Evolutionary conservation across 306 rosid genomes (phyloP).

Genomic region (Gynostemma pentaphyllum): DNA sequence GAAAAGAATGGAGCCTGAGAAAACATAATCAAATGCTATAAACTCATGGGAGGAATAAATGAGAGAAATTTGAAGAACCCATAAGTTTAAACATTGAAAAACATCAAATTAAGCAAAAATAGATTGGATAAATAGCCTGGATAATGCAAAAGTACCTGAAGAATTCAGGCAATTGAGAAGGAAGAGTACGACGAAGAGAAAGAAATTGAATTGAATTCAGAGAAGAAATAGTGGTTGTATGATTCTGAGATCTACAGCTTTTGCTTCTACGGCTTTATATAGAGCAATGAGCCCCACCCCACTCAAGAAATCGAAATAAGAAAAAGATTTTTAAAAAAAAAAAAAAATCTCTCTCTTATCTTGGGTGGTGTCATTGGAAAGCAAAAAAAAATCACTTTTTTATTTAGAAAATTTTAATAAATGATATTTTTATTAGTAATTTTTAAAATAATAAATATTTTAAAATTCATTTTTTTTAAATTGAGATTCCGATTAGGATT

Average conservation of each 20-base stretch:
- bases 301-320: not conserved
- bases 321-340: not conserved
- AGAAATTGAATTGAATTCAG: too few relatives aligned
- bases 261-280: not conserved
- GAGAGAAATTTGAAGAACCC: slow-evolving; percentile 14
- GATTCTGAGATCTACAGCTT: not conserved
- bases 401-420: too few relatives aligned
- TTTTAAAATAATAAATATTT: too few relatives aligned
- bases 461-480: too few relatives aligned
- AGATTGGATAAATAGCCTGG: not conserved
- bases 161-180: not conserved
- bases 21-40: not conserved
- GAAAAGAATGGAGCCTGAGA: slow-evolving; percentile 7
- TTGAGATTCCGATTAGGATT: too few relatives aligned
- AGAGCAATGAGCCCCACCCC: slow-evolving; percentile 3
- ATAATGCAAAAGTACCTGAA: not conserved
- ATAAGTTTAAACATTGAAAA: not conserved
- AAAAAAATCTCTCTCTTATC: too few relatives aligned
- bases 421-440: too few relatives aligned
- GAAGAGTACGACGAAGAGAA: not conserved
- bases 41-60: not conserved
- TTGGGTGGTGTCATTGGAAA: too few relatives aligned
- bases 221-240: not conserved
- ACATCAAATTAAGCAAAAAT: not conserved
- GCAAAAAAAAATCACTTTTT: too few relatives aligned